Evolutionary conservation across 208 protist species (phyloP).

Genomic region (Phytomonas sp.): DNA sequence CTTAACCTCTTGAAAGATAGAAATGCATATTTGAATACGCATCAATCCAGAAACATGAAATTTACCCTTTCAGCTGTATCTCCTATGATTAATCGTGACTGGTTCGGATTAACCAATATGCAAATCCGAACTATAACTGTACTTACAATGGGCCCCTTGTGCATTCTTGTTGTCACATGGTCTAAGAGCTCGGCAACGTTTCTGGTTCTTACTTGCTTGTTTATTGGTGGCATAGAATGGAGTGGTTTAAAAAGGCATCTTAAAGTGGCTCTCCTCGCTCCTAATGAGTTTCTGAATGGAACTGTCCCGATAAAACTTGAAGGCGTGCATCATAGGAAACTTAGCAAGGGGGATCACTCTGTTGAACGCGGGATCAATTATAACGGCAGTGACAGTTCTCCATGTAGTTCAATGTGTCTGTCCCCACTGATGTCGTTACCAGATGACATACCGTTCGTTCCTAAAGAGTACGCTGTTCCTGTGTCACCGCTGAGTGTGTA

Average conservation of each 20-base stretch:
- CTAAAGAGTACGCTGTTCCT: slow-evolving; percentile 51
- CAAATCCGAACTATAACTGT: slow-evolving; percentile 53
- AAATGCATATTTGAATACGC: background rate
- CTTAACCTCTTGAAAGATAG: background rate
- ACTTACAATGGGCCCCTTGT: slow-evolving; percentile 34
- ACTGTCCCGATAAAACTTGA: background rate
- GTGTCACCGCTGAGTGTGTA: slow-evolving; percentile 34
- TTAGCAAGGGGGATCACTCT: background rate
- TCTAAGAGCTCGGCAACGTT: slow-evolving; percentile 29
- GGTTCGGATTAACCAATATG: slow-evolving; percentile 36
- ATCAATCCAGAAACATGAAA: slow-evolving; percentile 7
- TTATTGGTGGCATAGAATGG: slow-evolving; percentile 67
- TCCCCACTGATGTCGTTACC: slow-evolving; percentile 16
- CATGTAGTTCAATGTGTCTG: slow-evolving; percentile 4
- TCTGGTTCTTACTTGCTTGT: slow-evolving; percentile 37
- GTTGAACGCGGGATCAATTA: background rate
- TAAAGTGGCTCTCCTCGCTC: slow-evolving; percentile 61
- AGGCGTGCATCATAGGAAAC: background rate
- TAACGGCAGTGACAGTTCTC: background rate
- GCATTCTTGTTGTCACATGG: slow-evolving; percentile 28
- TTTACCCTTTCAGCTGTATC: background rate
- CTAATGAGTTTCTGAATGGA: slow-evolving; percentile 1
- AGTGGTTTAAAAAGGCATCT: slow-evolving; percentile 72
- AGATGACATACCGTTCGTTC: slow-evolving; percentile 16
- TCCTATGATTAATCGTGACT: slow-evolving; percentile 14